Evolutionary conservation across 805 yeast genomes (phyloP), one percentile per base, ranked within the genome.

Genomic region (Tetrapisispora taiwanensis): DNA sequence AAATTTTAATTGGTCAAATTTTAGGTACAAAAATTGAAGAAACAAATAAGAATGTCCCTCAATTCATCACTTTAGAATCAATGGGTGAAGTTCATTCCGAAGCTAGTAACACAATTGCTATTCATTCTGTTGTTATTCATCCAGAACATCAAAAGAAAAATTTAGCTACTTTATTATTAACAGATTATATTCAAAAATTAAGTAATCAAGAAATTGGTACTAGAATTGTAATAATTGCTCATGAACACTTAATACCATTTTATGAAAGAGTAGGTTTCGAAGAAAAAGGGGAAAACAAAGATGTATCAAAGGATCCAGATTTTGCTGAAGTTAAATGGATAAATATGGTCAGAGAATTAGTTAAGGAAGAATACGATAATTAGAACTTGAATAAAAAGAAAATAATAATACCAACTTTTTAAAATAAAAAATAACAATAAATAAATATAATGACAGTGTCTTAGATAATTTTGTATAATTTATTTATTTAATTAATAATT

Each of bases 181-280:
- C 84, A 53, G 98, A 90, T 65, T 92, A 85, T 66, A 75, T 89
- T 48, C 97, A 92, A 63, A 85, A 90, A 59, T 69, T 90, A 63
- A 77, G 86, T 40, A 87, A 87, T 60, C 95, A 88, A 60, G 86
- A 80, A 52, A 79, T 87, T 48, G 96, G 92, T 38, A 84, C 79
- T 53, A 74, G 78, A 55, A 79, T 90, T 41, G 75, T 79, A 7
- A 70, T 90, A 28, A 73, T 90, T 47, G 84, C 88, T 27, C 87
- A 84, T 56, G 74, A 77, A 39, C 68, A 72, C 20, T 70, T 87
- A 55, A 66, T 80, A 17, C 81, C 83, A 18, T 89, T 89, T 63
- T 90, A 90, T 67, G 80, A 78, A 55, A 76, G 81, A 53, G 72
- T 87, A 32, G 97, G 95, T 0, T 92, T 90, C 64, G 67, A 70